Percentiles rank a stretch among this genome's conserved stretches.
Conservation (phyloP, 2,329 filamentous ascomycete genomes). For the Gnomoniopsis smithogilvyi region DNA sequence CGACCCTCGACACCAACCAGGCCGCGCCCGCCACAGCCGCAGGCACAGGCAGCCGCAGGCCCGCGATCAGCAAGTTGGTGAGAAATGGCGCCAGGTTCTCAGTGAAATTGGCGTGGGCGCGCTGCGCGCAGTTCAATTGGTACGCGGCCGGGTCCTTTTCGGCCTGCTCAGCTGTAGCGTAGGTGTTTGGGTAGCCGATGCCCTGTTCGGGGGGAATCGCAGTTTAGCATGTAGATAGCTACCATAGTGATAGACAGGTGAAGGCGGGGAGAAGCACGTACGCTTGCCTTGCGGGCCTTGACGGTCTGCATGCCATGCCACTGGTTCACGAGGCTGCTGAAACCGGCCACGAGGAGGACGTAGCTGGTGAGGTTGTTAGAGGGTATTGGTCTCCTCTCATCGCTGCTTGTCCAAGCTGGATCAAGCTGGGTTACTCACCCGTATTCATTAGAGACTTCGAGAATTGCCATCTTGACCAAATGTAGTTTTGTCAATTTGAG, state of each 20-base stretch:
- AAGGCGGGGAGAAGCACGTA: background rate
- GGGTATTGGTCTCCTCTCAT: background rate
- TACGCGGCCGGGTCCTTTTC: slow-evolving; percentile 51
- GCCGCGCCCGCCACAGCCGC: slow-evolving; percentile 46
- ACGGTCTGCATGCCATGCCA: slow-evolving; percentile 48
- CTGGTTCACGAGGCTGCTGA: slow-evolving; percentile 56
- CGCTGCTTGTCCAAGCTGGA: background rate
- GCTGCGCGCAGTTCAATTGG: slow-evolving; percentile 64
- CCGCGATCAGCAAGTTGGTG: slow-evolving; percentile 51
- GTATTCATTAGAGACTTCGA: slow-evolving; percentile 47
- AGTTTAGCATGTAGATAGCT: background rate
- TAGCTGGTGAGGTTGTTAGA: slow-evolving; percentile 41
- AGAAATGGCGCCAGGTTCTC: slow-evolving; percentile 58
- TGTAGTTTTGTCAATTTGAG: background rate
- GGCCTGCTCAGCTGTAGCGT: slow-evolving; percentile 52
- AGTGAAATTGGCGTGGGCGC: slow-evolving; percentile 60
- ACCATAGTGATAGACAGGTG: background rate
- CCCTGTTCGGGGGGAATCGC: slow-evolving; percentile 23
- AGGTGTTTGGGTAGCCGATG: slow-evolving; percentile 55
- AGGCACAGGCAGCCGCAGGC: slow-evolving; percentile 50
- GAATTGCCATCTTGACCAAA: slow-evolving; percentile 35
- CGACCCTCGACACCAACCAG: slow-evolving; percentile 50
- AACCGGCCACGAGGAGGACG: slow-evolving; percentile 55
- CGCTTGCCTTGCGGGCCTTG: slow-evolving; percentile 46
- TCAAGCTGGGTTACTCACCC: slow-evolving; percentile 35